phyloP scores from a whole-genome alignment of 2,329 filamentous ascomycete species.

The Dothistroma pini region DNA sequence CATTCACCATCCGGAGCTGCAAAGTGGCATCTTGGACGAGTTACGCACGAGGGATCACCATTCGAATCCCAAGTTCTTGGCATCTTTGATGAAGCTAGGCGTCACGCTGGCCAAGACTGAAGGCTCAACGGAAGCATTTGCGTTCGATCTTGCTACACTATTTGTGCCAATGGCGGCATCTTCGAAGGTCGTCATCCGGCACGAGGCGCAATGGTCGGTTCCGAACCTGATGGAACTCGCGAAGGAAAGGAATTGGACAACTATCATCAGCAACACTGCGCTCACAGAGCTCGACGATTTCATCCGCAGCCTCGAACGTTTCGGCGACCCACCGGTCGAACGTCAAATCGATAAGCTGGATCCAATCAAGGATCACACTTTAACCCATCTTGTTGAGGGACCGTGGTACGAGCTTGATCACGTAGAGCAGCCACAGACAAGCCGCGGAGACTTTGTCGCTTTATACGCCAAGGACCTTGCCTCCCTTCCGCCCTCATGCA shows the following conservation, averaged over 20 bases:
- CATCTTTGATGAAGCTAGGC: slow-evolving; percentile 47
- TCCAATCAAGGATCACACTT: slow-evolving; percentile 41
- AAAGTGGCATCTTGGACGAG: slow-evolving; percentile 35
- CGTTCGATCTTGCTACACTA: slow-evolving; percentile 38
- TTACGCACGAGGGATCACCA: slow-evolving; percentile 44
- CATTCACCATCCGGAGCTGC: slow-evolving; percentile 33
- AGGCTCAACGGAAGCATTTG: slow-evolving; percentile 38
- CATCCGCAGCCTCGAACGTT: slow-evolving; percentile 44
- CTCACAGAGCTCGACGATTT: slow-evolving; percentile 43
- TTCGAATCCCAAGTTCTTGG: slow-evolving; percentile 46
- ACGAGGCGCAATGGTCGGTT: slow-evolving; percentile 51
- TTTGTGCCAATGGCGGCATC: slow-evolving; percentile 45
- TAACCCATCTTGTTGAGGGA: slow-evolving; percentile 46
- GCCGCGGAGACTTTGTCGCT: slow-evolving; percentile 39
- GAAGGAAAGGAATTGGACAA: slow-evolving; percentile 34
- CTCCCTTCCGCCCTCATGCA: slow-evolving; percentile 27
- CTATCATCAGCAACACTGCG: slow-evolving; percentile 39
- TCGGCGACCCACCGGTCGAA: slow-evolving; percentile 38
- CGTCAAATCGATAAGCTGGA: slow-evolving; percentile 42
- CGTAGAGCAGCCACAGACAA: slow-evolving; percentile 38
- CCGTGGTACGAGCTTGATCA: slow-evolving; percentile 44
- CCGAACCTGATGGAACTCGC: slow-evolving; percentile 44
- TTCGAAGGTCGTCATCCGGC: slow-evolving; percentile 51
- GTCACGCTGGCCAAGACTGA: slow-evolving; percentile 41
- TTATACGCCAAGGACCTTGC: slow-evolving; percentile 33